Percentiles rank a stretch among this genome's conserved stretches.
Conservation (phyloP, 768 basidiomycete species). For the Mycena capillaripes region DNA sequence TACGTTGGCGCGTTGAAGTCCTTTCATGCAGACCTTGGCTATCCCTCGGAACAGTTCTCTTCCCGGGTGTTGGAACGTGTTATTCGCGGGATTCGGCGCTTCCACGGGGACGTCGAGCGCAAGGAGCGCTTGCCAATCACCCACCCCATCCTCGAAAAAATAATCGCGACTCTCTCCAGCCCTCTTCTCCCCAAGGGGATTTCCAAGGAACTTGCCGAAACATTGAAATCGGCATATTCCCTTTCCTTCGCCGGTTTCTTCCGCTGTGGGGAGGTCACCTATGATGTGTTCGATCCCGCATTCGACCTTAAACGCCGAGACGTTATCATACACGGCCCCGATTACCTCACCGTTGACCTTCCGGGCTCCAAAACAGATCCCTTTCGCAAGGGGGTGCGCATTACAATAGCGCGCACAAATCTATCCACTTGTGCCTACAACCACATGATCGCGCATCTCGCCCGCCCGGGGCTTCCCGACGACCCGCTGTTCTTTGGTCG, state of each 20-base stretch:
- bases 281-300: conserved; percentile 8
- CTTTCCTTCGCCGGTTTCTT: conserved; percentile 11
- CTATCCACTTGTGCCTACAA: conserved; percentile 14
- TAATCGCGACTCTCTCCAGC: neutral
- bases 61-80: conserved; percentile 15
- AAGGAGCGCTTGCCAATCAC: conserved; percentile 11
- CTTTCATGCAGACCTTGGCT: conserved; percentile 6
- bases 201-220: conserved; percentile 1
- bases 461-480: neutral
- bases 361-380: conserved; percentile 20
- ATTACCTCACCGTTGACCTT: conserved; percentile 11
- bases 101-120: neutral
- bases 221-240: neutral
- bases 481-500: conserved; percentile 1
- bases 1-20: conserved; percentile 11
- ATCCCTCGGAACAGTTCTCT: conserved; percentile 9
- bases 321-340: neutral
- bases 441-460: neutral
- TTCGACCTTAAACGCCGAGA: conserved; percentile 14
- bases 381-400: neutral
- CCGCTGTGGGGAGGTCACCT: conserved; percentile 13
- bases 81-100: conserved; percentile 9
- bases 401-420: conserved; percentile 2
- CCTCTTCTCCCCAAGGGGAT: conserved; percentile 7
- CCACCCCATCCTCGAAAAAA: conserved; percentile 10